Base-by-base conservation (phyloP, 2,329 filamentous ascomycete species). In the Byssochlamys sp. region DNA sequence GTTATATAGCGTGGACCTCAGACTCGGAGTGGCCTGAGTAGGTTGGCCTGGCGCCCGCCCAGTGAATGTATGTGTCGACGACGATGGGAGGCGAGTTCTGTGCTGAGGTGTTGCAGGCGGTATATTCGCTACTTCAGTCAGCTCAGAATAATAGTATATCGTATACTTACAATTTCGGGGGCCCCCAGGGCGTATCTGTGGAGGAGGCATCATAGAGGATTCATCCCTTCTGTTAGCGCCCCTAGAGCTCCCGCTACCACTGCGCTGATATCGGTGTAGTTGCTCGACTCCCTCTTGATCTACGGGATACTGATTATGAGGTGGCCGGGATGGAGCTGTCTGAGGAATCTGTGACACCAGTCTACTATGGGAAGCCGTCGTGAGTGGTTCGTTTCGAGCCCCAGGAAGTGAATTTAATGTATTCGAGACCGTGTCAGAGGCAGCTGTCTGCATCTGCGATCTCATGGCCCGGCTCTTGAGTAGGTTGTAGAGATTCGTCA, bases 401-500 rank as follows among this genome's bases (percentile, higher is more conserved):
- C 60, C 53, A 11, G 61, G 62, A 28, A 74, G 62, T 4, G 71
- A 71, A 49, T 77, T 71, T 14, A 82, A 62, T 1, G 77, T 71
- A 31, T 79, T 71, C 2, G 78, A 75, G 1, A 77, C 78, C 10
- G 78, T 74, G 54, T 84, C 76, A 2, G 79, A 80, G 24, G 81
- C 82, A 5, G 82, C 81, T 19, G 73, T 73, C 56, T 81, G 79
- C 58, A 84, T 78, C 11, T 81, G 77, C 1, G 78, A 77, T 31
- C 75, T 73, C 72, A 82, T 78, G 10, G 81, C 77, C 58, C 80
- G 78, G 28, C 77, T 75, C 65, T 85, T 85, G 48, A 85, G 70
- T 11, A 77, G 66, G 52, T 81, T 78, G 63, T 85, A 85, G 25
- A 81, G 72, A 60, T 80, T 80, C 54, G 90, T 88, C 2, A 84